These are phyloP conservation scores for Lagerstroemia speciosa DNA, from an alignment of 345 rosid genomes.

Conservation along the genomic window DNA sequence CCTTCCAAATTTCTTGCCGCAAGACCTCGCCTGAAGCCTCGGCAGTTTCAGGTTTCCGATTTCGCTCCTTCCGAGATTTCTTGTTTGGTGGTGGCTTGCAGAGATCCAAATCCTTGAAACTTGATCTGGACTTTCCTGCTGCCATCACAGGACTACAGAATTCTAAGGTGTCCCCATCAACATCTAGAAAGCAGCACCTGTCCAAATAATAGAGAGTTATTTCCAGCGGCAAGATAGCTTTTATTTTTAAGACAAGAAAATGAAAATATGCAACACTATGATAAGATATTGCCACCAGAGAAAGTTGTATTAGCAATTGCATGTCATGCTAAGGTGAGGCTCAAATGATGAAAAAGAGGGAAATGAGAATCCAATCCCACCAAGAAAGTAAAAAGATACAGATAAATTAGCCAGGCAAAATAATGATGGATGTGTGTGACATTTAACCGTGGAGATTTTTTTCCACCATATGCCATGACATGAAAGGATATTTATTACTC, in stretches of 20 bases:
- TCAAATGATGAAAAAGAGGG: background rate
- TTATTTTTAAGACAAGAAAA: background rate
- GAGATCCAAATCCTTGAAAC: conserved; percentile 55
- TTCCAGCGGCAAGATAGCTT: background rate
- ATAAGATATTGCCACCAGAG: background rate
- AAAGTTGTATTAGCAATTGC: background rate
- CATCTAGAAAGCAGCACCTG: conserved; percentile 64
- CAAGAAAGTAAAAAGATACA: background rate
- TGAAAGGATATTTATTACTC: background rate
- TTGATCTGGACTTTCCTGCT: conserved; percentile 59
- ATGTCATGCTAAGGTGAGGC: background rate
- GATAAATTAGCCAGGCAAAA: background rate
- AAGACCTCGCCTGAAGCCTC: conserved; percentile 36
- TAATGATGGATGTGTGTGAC: background rate
- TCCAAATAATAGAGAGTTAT: background rate
- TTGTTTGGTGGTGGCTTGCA: conserved; percentile 65
- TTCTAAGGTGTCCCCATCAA: conserved; percentile 59
- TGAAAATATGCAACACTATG: background rate
- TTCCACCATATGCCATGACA: background rate
- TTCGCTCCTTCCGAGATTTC: conserved; percentile 62
- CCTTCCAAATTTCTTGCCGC: conserved; percentile 85
- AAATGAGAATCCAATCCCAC: background rate
- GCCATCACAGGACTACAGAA: conserved; percentile 61
- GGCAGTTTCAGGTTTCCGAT: conserved; percentile 35
- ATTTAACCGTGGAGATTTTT: too few relatives aligned